A percentile compares a stretch with the other conserved stretches of the same genome.
Evolutionary conservation across 2,329 filamentous ascomycete genomes (phyloP).

Genomic region (Pseudogymnoascus sp.): DNA sequence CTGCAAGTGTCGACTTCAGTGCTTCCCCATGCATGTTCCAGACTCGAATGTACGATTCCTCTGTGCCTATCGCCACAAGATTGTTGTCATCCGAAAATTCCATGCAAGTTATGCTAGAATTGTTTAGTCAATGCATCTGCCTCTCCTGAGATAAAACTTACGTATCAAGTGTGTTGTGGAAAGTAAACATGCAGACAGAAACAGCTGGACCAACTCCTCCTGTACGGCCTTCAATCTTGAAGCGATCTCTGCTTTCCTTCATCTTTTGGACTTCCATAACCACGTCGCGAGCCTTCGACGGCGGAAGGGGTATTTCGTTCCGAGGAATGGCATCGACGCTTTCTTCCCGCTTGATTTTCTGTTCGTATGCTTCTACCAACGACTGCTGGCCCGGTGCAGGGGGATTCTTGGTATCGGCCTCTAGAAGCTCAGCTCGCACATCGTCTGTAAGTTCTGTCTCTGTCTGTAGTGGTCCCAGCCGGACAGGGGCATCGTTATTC

Average conservation of each 20-base stretch:
- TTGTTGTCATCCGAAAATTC: constrained; percentile 90
- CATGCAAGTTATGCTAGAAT: constrained; percentile 70
- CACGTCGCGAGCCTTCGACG: constrained; percentile 82
- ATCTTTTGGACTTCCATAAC: constrained; percentile 91
- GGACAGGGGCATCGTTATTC: constrained; percentile 52
- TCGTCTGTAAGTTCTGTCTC: constrained; percentile 77
- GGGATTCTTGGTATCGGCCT: constrained; percentile 73
- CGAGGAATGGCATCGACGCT: constrained; percentile 74
- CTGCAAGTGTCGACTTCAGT: constrained; percentile 59
- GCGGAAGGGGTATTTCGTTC: constrained; percentile 75
- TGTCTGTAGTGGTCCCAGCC: constrained; percentile 75
- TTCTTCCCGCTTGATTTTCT: constrained; percentile 82
- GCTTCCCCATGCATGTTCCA: constrained; percentile 86
- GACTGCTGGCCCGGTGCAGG: constrained; percentile 63
- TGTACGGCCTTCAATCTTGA: constrained; percentile 76
- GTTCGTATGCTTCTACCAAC: constrained; percentile 80
- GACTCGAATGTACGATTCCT: constrained; percentile 90
- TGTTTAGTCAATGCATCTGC: constrained; percentile 16
- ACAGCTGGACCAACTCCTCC: constrained; percentile 76
- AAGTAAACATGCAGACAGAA: constrained; percentile 95
- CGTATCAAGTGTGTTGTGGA: constrained; percentile 93
- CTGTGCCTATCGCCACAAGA: constrained; percentile 80
- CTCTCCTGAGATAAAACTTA: constrained; percentile 37
- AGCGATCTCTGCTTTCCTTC: constrained; percentile 85
- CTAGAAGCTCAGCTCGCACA: constrained; percentile 76